A percentile compares a stretch with the other conserved stretches of the same genome.
Evolutionary conservation across 2,329 filamentous ascomycete species (phyloP).

Genomic region (Periconia macrospinosa): DNA sequence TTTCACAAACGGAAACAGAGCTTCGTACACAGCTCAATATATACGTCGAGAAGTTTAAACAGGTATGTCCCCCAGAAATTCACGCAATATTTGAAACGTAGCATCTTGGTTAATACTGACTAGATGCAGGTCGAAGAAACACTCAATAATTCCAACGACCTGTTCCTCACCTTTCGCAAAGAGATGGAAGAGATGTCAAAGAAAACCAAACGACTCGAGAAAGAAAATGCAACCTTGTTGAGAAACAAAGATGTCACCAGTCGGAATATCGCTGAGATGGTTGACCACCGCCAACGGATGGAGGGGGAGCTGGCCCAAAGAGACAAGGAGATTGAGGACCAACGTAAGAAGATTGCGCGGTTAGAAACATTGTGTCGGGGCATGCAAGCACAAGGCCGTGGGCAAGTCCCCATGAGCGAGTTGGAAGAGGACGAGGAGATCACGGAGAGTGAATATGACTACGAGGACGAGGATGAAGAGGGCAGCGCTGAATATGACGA

Average conservation of each 20-base stretch:
- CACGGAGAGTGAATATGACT: conserved; percentile 46
- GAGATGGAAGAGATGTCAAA: conserved; percentile 99
- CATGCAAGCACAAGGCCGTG: conserved; percentile 93
- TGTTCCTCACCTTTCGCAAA: conserved; percentile 95
- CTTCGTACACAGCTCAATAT: conserved; percentile 94
- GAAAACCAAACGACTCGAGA: conserved; percentile 95
- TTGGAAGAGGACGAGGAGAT: conserved; percentile 62
- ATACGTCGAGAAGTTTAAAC: conserved; percentile 99
- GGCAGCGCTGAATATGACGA: conserved; percentile 57
- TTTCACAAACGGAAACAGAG: conserved; percentile 94
- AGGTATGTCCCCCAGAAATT: conserved; percentile 62
- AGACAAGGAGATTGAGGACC: conserved; percentile 74
- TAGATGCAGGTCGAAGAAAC: conserved; percentile 90
- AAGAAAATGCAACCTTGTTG: conserved; percentile 89
- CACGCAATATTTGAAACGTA: conserved; percentile 22
- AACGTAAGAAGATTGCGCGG: conserved; percentile 84
- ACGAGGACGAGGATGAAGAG: conserved; percentile 46
- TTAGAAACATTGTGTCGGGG: conserved; percentile 92
- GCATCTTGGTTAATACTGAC: conserved; percentile 51
- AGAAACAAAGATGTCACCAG: conserved; percentile 93
- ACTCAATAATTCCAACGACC: conserved; percentile 95
- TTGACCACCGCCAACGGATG: conserved; percentile 80
- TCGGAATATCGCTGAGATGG: conserved; percentile 95
- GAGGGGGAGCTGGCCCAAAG: conserved; percentile 73
- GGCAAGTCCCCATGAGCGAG: conserved; percentile 59